Base-by-base conservation (phyloP, 768 basidiomycete genomes). In the Hericium alpestre region DNA sequence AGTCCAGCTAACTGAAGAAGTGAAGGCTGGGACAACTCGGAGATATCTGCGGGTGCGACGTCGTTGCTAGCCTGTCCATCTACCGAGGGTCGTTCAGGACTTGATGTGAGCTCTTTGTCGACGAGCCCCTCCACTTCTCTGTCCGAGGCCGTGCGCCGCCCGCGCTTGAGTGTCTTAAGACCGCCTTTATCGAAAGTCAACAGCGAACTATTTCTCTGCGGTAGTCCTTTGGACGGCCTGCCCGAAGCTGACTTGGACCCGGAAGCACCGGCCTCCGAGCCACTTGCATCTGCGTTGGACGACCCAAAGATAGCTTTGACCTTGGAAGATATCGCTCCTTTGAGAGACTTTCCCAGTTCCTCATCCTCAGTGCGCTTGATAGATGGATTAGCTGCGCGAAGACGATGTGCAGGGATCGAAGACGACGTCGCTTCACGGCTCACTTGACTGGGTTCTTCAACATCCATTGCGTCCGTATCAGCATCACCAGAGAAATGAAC, bases 101-200 rank as follows among this genome's bases (percentile, higher is more conserved):
- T 51, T 23, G 62, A 53, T 41, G 55, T 54, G 6, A 57, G 54
- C 39, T 49, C 49, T 13, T 59, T 54, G 15, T 56, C 46, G 38
- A 62, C 52, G 10, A 25, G 18, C 20, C 3, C 49, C 10, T 20
- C 10, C 8, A 25, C 48, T 11, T 37, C 47, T 1, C 40, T 40
- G 4, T 58, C 54, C 23, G 41, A 3, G 6, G 47, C 38, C 60
- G 55, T 53, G n/a, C 10, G 15, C 6, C 32, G 32, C 18, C 15
- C 10, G 54, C 41, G 54, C n/a, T 22, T 56, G 27, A 58, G 40
- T 1, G 52, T 51, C 20, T 50, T 54, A 22, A 61, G 57, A 8
- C 3, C 18, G 4, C 59, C 61, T 22, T 56, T 61, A n/a, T 27
- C 43, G 2, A 32, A 32, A 10, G 54, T 27, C 49, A 27, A 23